Conservation (phyloP, 2,329 filamentous ascomycete genomes). For the Ilyonectria mors-panacis region DNA sequence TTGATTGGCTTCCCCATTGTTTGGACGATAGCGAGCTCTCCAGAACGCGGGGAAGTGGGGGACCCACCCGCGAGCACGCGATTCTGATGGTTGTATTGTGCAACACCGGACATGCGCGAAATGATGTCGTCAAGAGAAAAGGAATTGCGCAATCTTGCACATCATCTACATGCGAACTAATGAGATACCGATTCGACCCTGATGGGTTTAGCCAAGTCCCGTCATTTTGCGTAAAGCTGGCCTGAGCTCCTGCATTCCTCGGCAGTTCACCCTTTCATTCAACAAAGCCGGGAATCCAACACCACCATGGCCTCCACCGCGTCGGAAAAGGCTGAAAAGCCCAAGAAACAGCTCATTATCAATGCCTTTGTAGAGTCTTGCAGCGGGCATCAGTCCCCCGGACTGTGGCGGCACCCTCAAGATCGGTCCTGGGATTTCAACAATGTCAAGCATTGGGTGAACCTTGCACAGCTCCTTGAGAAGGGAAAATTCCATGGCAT, state of each 20-base stretch:
- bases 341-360: constrained; percentile 59
- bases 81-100: constrained; percentile 6
- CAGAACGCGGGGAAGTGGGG: constrained; percentile 22
- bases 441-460: constrained; percentile 71
- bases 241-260: constrained; percentile 7
- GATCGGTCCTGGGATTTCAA: constrained; percentile 75
- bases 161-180: neutral
- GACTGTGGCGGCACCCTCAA: constrained; percentile 72
- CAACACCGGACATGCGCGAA: neutral
- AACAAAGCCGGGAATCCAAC: constrained; percentile 3
- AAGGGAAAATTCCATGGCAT: constrained; percentile 75
- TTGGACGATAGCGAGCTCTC: neutral
- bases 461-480: constrained; percentile 57
- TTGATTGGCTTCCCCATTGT: neutral
- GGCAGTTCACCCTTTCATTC: neutral
- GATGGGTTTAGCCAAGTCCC: neutral
- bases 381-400: constrained; percentile 62
- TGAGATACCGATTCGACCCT: neutral
- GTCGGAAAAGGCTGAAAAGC: constrained; percentile 19
- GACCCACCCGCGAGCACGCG: constrained; percentile 28
- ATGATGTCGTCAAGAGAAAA: constrained; percentile 15
- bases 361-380: constrained; percentile 60
- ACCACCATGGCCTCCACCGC: constrained; percentile 16
- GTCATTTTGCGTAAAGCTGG: constrained; percentile 18
- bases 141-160: constrained; percentile 20